Percentiles rank a stretch among this genome's conserved stretches.
Evolutionary conservation across 1,284 basidiomycete genomes (phyloP).

Genomic region (Trichosporon sp.): DNA sequence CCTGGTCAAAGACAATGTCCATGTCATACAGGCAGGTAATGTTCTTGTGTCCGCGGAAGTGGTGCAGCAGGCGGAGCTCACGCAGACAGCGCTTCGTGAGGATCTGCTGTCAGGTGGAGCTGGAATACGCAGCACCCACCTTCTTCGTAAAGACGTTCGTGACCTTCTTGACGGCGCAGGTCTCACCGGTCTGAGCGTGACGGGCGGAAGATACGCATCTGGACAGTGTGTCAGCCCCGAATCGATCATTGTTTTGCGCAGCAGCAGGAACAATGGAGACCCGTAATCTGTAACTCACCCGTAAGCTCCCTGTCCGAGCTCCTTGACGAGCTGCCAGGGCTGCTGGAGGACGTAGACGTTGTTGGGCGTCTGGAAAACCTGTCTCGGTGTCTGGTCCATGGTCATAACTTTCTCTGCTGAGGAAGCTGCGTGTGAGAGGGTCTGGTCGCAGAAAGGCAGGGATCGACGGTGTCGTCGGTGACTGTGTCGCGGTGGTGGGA

Average conservation of each 20-base stretch:
- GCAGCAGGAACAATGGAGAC: background rate
- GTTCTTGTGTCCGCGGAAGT: slow-evolving; percentile 98
- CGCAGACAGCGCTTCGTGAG: slow-evolving; percentile 91
- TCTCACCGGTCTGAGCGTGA: slow-evolving; percentile 80
- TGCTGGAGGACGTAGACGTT: slow-evolving; percentile 72
- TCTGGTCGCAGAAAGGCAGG: background rate
- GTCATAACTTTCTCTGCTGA: slow-evolving; percentile 7
- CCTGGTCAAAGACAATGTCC: slow-evolving; percentile 89
- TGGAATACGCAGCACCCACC: slow-evolving; percentile 34
- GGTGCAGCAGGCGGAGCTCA: slow-evolving; percentile 91
- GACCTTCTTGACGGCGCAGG: slow-evolving; percentile 73
- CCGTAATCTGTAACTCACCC: slow-evolving; percentile 58
- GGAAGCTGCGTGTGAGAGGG: background rate
- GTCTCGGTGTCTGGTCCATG: slow-evolving; percentile 56
- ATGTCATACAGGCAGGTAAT: slow-evolving; percentile 90
- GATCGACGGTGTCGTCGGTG: background rate
- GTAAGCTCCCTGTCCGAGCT: slow-evolving; percentile 91
- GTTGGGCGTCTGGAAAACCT: slow-evolving; percentile 54
- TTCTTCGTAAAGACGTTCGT: slow-evolving; percentile 94
- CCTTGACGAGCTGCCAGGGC: slow-evolving; percentile 91
- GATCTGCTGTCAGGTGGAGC: slow-evolving; percentile 61
- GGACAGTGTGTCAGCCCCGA: background rate
- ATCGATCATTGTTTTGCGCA: slow-evolving; percentile 10
- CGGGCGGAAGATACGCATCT: slow-evolving; percentile 80
- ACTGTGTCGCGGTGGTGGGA: background rate